Percentiles rank a stretch among this genome's conserved stretches.
Evolutionary conservation across 345 rosid species (phyloP).

Genomic region (Populus simonii): DNA sequence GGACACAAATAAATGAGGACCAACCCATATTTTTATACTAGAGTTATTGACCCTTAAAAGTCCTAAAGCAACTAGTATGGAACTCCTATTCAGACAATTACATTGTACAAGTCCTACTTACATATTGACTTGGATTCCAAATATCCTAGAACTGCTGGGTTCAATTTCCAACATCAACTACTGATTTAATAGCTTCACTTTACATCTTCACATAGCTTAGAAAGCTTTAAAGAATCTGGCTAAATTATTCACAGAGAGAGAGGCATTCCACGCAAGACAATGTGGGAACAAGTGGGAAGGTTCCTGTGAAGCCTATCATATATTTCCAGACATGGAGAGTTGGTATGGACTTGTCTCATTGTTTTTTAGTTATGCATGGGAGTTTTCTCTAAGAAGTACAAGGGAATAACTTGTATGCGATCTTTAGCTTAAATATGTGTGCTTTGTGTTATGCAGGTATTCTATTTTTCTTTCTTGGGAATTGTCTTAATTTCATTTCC

Average conservation of each 20-base stretch:
- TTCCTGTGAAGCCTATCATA: constrained; percentile 66
- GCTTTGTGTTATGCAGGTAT: constrained; percentile 58
- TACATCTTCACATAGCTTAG: not conserved
- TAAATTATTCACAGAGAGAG: constrained; percentile 66
- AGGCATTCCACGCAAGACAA: constrained; percentile 52
- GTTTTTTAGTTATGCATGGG: not conserved
- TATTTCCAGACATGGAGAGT: constrained; percentile 96
- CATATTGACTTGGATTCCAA: no score
- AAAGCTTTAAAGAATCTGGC: constrained; percentile 17
- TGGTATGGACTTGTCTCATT: constrained; percentile 51
- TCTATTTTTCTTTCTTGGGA: constrained; percentile 80
- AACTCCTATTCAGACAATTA: no score
- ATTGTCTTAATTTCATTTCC: constrained; percentile 94
- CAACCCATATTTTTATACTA: no score
- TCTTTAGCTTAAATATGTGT: constrained; percentile 19
- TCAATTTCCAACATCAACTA: not conserved
- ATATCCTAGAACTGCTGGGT: no score
- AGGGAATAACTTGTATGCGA: not conserved
- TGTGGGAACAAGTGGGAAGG: constrained; percentile 62
- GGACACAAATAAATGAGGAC: no score
- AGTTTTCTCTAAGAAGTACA: not conserved
- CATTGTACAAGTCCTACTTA: no score
- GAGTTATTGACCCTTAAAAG: no score
- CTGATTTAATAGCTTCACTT: not conserved
- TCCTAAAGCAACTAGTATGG: no score